Conservation (phyloP, 306 rosid genomes). For the Cercis canadensis region DNA sequence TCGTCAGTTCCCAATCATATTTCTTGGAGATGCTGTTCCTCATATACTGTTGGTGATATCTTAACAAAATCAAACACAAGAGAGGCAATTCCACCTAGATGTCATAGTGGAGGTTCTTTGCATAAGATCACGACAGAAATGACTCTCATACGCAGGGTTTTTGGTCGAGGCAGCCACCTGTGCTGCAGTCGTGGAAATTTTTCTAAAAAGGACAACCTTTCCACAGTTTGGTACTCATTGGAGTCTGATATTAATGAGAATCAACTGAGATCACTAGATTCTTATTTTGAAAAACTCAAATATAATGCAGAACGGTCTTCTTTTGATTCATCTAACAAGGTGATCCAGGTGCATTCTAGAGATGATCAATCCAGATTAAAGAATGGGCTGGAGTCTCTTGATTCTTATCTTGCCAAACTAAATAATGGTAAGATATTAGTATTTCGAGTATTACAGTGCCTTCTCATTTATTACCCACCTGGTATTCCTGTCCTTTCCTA, state of each 20-base stretch:
- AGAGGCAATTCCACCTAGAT: constrained; percentile 22
- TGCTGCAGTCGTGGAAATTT: constrained; percentile 40
- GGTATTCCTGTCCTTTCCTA: neutral
- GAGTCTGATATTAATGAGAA: constrained; percentile 47
- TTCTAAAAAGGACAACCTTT: constrained; percentile 28
- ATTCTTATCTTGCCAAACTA: constrained; percentile 71
- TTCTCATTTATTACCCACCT: constrained; percentile 17
- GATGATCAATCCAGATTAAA: constrained; percentile 41
- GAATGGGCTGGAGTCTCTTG: constrained; percentile 65
- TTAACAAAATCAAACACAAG: constrained; percentile 19
- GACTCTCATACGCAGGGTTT: neutral
- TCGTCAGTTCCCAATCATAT: constrained; percentile 24
- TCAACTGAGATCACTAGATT: constrained; percentile 67
- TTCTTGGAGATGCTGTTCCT: constrained; percentile 23
- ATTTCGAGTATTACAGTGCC: neutral
- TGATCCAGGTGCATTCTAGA: constrained; percentile 31
- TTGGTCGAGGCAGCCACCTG: constrained; percentile 21
- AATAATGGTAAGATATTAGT: constrained; percentile 47
- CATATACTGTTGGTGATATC: constrained; percentile 2
- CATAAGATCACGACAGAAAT: constrained; percentile 18
- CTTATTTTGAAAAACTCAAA: constrained; percentile 69
- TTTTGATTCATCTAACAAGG: constrained; percentile 44
- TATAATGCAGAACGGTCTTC: constrained; percentile 28
- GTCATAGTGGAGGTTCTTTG: constrained; percentile 28
- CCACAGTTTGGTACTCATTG: constrained; percentile 41